Conservation (phyloP, 495 filamentous ascomycete species). For the Penicillium diatomitis region DNA sequence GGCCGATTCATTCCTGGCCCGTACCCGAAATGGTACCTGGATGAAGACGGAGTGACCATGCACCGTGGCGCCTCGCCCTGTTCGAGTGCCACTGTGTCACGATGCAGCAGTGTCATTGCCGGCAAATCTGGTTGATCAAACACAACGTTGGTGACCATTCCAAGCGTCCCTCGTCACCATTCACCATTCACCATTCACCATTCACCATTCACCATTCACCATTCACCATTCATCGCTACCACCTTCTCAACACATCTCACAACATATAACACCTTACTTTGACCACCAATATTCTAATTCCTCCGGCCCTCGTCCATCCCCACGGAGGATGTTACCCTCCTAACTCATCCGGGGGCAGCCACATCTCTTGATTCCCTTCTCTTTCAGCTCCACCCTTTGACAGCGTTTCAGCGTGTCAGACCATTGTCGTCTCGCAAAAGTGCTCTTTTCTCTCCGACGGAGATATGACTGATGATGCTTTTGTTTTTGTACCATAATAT, state of each 20-base stretch:
- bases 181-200: no score
- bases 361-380: neutral
- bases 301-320: no score
- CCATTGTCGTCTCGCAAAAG: constrained; percentile 13
- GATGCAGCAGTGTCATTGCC: constrained; percentile 29
- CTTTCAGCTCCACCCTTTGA: neutral
- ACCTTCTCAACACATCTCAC: no score
- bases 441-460: constrained; percentile 5
- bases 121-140: constrained; percentile 20
- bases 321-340: no score
- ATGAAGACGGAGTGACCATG: constrained; percentile 31
- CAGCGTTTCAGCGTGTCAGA: constrained; percentile 18
- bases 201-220: no score
- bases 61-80: constrained; percentile 28
- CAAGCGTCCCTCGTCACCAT: no score
- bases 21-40: constrained; percentile 36
- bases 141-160: no score
- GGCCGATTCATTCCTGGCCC: constrained; percentile 37
- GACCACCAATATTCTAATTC: no score
- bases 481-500: neutral
- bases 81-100: constrained; percentile 33
- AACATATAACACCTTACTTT: no score
- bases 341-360: no score
- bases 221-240: no score
- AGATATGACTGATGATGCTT: neutral